These are phyloP conservation scores for Triglochin maritima DNA, from an alignment of 106 monocot genomes.

Conservation along the genomic window DNA sequence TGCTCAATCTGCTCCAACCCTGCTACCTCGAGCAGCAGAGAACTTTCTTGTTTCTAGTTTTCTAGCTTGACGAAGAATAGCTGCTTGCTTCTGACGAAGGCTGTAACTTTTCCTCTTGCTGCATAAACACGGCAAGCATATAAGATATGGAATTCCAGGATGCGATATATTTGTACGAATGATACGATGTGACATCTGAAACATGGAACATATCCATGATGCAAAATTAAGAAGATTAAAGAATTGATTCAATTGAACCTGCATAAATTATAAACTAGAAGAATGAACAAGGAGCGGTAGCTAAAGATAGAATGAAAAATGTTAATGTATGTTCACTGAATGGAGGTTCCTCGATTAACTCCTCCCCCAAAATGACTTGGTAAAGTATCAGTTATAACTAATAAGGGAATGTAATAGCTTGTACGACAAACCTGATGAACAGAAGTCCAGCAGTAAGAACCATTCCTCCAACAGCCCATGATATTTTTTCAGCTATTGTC, in stretches of 20 bases:
- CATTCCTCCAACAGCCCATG: slow-evolving; percentile 91
- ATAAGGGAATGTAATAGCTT: no score
- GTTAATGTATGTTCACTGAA: no score
- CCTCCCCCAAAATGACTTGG: no score
- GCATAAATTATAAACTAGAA: no score
- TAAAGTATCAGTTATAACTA: no score
- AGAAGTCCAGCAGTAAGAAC: slow-evolving; percentile 74
- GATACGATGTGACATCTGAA: background rate
- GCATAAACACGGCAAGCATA: slow-evolving; percentile 1
- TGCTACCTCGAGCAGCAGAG: slow-evolving; percentile 3
- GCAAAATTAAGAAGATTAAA: no score
- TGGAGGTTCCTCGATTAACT: no score
- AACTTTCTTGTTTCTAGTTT: slow-evolving; percentile 27
- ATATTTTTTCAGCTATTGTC: slow-evolving; percentile 36
- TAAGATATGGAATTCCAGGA: background rate
- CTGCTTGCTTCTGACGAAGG: slow-evolving; percentile 50
- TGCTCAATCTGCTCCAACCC: background rate
- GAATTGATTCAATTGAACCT: no score
- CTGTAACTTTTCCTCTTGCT: slow-evolving; percentile 58
- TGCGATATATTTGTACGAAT: background rate
- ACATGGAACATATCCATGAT: background rate
- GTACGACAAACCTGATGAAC: slow-evolving; percentile 38
- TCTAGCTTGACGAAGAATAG: slow-evolving; percentile 32
- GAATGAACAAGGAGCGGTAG: no score
- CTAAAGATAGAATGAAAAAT: no score